Evolutionary conservation across 2,329 filamentous ascomycete genomes (phyloP), one percentile per base, ranked within the genome.

Genomic region (Penicillium glabrum): DNA sequence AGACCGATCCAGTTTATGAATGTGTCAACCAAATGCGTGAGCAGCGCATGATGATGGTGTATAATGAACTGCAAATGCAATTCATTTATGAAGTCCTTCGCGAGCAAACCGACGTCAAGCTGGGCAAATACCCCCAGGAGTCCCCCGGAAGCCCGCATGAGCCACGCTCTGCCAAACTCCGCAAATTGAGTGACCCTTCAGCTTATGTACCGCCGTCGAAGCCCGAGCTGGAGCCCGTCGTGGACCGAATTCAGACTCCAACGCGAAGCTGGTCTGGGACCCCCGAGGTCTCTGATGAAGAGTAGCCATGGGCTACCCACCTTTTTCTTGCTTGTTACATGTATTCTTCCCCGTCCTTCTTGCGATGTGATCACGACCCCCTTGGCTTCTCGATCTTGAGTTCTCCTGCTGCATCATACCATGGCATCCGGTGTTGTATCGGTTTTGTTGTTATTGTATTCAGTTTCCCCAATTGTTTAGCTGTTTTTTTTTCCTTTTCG

Each of bases 21-120:
- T 89, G 89, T 0, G 93, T 99, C 53, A 89, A 96, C 66, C 77
- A 79, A 58, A 82, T 99, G 54, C 85, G 95, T 45, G 86, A 93
- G 73, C 95, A 99, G 79, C 85, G 95, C 19, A 90, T 91, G 79
- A 90, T 88, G 76, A 99, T 99, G 95, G 95, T 99, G 5, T 95
- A 98, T 76, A 88, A 90, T 46, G 89, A 93, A 66, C 73, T 83
- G 47, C 95, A 99, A 72, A 95, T 90, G 67, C 76, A 85, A 37
- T 97, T 98, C 72, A 84, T 99, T 56, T 98, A 99, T 76, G 86
- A 92, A 68, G 90, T 96, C 1, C 74, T 97, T 67, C 84, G 86
- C 51, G 89, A 91, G 71, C 72, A 76, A 58, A 67, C 67, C 6
- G 69, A 73, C 51, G 43, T 66, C 23, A 73, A 69, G 52, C 65